Base-by-base conservation (phyloP, 768 basidiomycete species). In the Tulasnella calospora region DNA sequence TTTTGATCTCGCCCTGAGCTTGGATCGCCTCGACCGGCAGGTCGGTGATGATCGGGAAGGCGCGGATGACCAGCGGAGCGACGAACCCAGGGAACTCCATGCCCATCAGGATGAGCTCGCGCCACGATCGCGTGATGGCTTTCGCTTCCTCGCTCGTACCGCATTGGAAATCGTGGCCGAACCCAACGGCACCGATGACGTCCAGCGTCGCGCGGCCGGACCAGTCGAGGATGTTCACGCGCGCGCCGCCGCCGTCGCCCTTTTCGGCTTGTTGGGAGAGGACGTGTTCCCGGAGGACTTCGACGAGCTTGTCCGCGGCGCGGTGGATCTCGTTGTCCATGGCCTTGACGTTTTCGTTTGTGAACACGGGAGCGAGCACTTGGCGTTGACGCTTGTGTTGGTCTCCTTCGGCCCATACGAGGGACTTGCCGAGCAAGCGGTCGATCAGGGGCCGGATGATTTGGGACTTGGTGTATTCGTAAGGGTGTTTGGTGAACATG, bases 161-260 rank as follows among this genome's bases (percentile, higher is more conserved):
- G n/a, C 82, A 81, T 55, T 81, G 78, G 80, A 87, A 87, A 80
- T 86, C 84, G 81, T 86, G 84, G 33, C 84, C 85, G 73, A 87
- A 86, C 0, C 74, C 86, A 72, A 86, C 85, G 61, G 83, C 82
- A 2, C 83, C 82, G 70, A 83, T 83, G 78, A 83, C 81, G 76
- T 82, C 82, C 38, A 84, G 80, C 71, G 80, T 80, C 23, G 79
- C 77, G 27, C 74, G 67, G 33, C 74, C 67, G 30, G 69, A 74
- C 78, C 77, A 81, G 15, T 80, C 79, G 40, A 81, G 79, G 51
- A 80, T 76, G 70, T 81, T 80, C 44, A 81, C 67, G n/a, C 33
- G 21, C 2, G 61, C 74, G n/a, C 44, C 23, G n/a, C 44, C n/a
- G n/a, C n/a, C n/a, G n/a, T n/a, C 35, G 55, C 73, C 74, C 67